Evolutionary conservation across 2,329 filamentous ascomycete species (phyloP).

Genomic region (Penicillium sp.): DNA sequence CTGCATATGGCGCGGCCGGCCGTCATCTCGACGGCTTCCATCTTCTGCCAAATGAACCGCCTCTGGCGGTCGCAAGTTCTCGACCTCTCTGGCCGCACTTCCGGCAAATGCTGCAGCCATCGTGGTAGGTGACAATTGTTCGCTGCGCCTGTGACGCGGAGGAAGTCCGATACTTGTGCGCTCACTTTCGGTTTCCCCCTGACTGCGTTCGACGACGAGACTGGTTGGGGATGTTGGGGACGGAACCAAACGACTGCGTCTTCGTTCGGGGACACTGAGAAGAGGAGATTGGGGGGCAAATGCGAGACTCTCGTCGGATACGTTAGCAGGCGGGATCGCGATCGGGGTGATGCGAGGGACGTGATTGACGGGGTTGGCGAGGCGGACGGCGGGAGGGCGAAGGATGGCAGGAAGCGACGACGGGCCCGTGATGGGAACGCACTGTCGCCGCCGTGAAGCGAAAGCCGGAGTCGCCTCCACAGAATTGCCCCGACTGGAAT

Average conservation of each 20-base stretch:
- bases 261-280: conserved; percentile 54
- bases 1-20: conserved; percentile 36
- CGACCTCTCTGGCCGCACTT: conserved; percentile 25
- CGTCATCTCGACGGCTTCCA: conserved; percentile 21
- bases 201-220: conserved; percentile 47
- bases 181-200: conserved; percentile 44
- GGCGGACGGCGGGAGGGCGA: conserved; percentile 46
- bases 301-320: conserved; percentile 34
- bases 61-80: conserved; percentile 29
- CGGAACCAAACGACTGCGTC: conserved; percentile 50
- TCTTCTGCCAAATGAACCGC: conserved; percentile 29
- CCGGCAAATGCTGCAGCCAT: conserved; percentile 27
- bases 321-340: conserved; percentile 35
- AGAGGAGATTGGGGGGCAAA: conserved; percentile 47
- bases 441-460: conserved; percentile 22
- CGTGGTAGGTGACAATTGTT: conserved; percentile 19
- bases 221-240: conserved; percentile 45
- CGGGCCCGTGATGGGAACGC: conserved; percentile 21
- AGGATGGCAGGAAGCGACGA: conserved; percentile 26
- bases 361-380: conserved; percentile 60
- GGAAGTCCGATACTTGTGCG: conserved; percentile 53
- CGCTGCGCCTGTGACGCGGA: conserved; percentile 37
- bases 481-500: conserved; percentile 7
- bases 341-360: conserved; percentile 53
- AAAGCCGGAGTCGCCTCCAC: conserved; percentile 20